Base-by-base conservation (phyloP, 768 basidiomycete genomes). In the Gyrodon lividus region DNA sequence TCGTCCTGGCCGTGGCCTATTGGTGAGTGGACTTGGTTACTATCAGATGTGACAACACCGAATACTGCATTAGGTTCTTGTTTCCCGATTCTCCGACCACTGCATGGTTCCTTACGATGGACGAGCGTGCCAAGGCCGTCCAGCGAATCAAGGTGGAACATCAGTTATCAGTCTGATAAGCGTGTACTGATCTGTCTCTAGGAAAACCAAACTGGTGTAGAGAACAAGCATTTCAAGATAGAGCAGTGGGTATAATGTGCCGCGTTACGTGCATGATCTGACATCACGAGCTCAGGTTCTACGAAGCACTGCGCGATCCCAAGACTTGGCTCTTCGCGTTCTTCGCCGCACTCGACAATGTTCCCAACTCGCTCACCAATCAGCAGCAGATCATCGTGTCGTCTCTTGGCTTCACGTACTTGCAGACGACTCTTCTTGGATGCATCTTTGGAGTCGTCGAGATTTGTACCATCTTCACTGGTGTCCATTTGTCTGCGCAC, bases 241-340 rank as follows among this genome's bases (percentile, higher is more conserved):
- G 84, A 88, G 33, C 89, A 91, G 87, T 88, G 49, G 55, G 85
- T 75, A 9, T 19, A 14, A 31, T 31, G 31, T 14, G 7, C 30
- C 13, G 4, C 10, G 31, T 34, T 4, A 8, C 9, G 10, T 30
- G 13, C 38, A 4, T 33, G 26, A 17, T 31, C 4, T 34, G 10
- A 9, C 1, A 19, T 17, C 50, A 9, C 13, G 3, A 41, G 17
- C 5, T 6, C 59, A 87, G 86, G 65, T 77, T 89, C 75, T 76
- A 80, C 19, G 87, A 89, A 61, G 82, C 86, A 0, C 69, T 89
- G 4, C 53, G 63, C 0, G 87, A 89, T 59, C 80, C 83, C 0
- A 89, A 89, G 66, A 86, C 85, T 0, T 89, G 86, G 86, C 73
- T 88, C 24, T 89, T 89, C 58, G 85, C 86, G 0, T 71, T 87